phyloP scores from a whole-genome alignment of 495 filamentous ascomycete species.

The Aspergillus sparsus region DNA sequence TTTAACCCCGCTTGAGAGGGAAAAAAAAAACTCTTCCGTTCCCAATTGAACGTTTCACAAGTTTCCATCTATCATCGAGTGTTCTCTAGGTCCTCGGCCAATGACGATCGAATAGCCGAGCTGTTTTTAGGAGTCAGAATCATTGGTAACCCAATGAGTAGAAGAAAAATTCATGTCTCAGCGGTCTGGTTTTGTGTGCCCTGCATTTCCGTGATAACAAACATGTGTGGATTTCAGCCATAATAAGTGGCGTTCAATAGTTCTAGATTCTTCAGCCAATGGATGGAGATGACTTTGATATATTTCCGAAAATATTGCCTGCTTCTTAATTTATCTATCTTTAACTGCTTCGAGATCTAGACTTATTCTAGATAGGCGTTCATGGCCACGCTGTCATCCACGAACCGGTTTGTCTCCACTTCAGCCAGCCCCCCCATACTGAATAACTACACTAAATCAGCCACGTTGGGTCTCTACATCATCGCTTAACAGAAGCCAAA shows the following conservation, averaged over 20 bases:
- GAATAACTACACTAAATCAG: neutral
- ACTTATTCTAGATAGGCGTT: neutral
- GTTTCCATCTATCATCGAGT: neutral
- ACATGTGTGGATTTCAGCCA: neutral
- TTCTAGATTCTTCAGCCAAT: neutral
- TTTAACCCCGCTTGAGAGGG: neutral
- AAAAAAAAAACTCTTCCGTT: too few relatives aligned
- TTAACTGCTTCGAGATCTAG: neutral
- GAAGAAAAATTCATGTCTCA: too few relatives aligned
- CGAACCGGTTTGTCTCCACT: neutral
- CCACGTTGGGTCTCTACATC: neutral
- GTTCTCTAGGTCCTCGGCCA: neutral
- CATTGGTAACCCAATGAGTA: too few relatives aligned
- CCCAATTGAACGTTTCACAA: neutral
- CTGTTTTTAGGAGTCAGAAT: neutral
- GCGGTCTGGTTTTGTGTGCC: too few relatives aligned
- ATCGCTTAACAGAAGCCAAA: conserved; percentile 3
- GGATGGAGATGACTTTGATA: neutral
- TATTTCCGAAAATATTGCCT: neutral
- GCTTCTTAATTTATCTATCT: neutral
- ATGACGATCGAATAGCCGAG: neutral
- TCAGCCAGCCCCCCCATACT: neutral
- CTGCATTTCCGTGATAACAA: neutral
- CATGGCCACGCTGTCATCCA: neutral
- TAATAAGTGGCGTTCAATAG: neutral